phyloP scores from a whole-genome alignment of 1,284 basidiomycete genomes.

The Ustilago cynodontis region DNA sequence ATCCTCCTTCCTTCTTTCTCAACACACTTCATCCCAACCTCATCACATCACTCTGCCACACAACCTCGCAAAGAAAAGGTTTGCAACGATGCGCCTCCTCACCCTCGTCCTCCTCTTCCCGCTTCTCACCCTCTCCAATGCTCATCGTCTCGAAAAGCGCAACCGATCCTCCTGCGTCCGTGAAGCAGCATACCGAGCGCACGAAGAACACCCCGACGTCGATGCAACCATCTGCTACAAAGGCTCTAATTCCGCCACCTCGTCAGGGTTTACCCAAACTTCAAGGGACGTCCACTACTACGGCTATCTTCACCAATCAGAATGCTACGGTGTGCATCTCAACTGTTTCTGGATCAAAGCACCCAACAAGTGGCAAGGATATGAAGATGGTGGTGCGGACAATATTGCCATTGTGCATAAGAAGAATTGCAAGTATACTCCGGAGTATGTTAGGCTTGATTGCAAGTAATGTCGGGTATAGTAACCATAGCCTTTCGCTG shows the following conservation, averaged over 20 bases:
- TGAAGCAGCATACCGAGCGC: no score
- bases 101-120: no score
- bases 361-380: background rate
- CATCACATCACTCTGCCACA: no score
- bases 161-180: no score
- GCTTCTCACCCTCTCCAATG: no score
- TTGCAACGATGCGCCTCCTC: no score
- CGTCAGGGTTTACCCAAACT: no score
- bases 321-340: background rate
- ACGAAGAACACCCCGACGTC: background rate
- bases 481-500: no score
- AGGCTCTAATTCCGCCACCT: background rate
- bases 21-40: no score
- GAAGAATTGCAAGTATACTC: background rate
- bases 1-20: no score
- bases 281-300: background rate
- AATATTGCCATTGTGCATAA: background rate
- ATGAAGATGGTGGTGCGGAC: background rate
- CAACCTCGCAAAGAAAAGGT: no score
- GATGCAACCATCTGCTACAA: background rate
- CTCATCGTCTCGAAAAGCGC: no score
- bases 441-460: background rate
- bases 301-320: background rate
- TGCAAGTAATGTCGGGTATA: background rate
- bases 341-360: constrained; percentile 4